Evolutionary conservation across 2,329 filamentous ascomycete genomes (phyloP).

Genomic region (Fusarium secorum): DNA sequence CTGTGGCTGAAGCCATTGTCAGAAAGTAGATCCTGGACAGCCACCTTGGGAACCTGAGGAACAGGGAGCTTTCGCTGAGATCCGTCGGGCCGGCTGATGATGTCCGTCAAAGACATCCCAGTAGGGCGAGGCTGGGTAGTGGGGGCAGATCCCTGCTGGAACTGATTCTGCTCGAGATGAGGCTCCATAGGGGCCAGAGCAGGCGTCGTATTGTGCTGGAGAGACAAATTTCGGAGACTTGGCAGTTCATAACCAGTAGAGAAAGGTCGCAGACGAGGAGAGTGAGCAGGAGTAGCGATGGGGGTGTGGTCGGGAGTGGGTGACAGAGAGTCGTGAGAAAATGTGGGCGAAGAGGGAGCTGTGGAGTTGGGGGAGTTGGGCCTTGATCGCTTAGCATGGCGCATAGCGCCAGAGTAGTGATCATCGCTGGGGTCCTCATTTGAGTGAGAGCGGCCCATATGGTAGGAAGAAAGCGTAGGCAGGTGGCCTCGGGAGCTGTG

Average conservation of each 20-base stretch:
- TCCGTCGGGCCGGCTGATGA: constrained; percentile 88
- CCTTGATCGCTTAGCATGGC: constrained; percentile 85
- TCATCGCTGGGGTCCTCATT: constrained; percentile 80
- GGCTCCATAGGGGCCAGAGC: constrained; percentile 68
- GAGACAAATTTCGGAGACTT: constrained; percentile 73
- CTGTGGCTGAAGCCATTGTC: constrained; percentile 73
- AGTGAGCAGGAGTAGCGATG: constrained; percentile 95
- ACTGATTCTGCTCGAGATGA: constrained; percentile 56
- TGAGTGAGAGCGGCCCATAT: constrained; percentile 90
- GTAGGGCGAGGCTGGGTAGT: constrained; percentile 61
- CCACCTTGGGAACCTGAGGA: constrained; percentile 88
- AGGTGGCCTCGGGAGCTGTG: constrained; percentile 67
- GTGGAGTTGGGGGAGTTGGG: constrained; percentile 96
- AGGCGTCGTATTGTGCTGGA: constrained; percentile 62
- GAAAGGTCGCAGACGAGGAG: constrained; percentile 85
- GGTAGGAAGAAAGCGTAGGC: constrained; percentile 84
- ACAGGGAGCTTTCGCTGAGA: constrained; percentile 90
- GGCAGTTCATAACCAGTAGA: constrained; percentile 81
- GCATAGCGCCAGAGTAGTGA: constrained; percentile 72
- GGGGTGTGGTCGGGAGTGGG: constrained; percentile 98
- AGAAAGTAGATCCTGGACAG: constrained; percentile 83
- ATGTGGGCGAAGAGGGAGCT: constrained; percentile 93
- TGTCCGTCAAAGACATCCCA: constrained; percentile 87
- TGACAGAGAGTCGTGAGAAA: constrained; percentile 93
- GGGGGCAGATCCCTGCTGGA: constrained; percentile 58